phyloP scores from a whole-genome alignment of 192 early-diverging fungal species.

The Backusella australiensis region DNA sequence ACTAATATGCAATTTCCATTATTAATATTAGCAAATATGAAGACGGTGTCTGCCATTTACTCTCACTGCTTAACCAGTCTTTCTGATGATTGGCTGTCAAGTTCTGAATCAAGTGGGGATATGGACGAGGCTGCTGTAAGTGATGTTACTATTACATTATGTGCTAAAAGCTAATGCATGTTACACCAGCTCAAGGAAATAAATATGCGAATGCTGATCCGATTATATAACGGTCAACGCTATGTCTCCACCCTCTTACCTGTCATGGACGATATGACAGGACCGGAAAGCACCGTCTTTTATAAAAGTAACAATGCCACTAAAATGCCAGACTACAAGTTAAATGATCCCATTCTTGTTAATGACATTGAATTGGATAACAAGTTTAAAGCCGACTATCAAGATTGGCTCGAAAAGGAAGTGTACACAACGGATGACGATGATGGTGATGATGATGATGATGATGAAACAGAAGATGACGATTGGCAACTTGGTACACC shows the following conservation, averaged over 20 bases:
- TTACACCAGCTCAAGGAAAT: constrained; percentile 60
- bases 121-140: constrained; percentile 10
- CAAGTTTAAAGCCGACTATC: constrained; percentile 62
- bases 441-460: not conserved
- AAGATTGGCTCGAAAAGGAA: constrained; percentile 63
- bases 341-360: not conserved
- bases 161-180: no score
- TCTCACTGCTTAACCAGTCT: constrained; percentile 58
- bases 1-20: not conserved
- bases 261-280: constrained; percentile 7
- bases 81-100: constrained; percentile 68
- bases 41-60: constrained; percentile 75
- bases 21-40: constrained; percentile 62
- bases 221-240: constrained; percentile 56
- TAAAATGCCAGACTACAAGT: constrained; percentile 6
- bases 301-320: not conserved
- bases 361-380: constrained; percentile 52
- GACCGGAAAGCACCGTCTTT: not conserved
- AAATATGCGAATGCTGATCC: constrained; percentile 57
- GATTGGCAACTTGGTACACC: constrained; percentile 13
- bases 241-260: constrained; percentile 24
- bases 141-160: not conserved
- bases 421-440: constrained; percentile 35
- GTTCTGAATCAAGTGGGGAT: constrained; percentile 54
- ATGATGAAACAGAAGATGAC: not conserved